These are phyloP conservation scores for Nyctanthes arbortristis DNA, from an alignment of 257 asterid species.

Conservation along the genomic window DNA sequence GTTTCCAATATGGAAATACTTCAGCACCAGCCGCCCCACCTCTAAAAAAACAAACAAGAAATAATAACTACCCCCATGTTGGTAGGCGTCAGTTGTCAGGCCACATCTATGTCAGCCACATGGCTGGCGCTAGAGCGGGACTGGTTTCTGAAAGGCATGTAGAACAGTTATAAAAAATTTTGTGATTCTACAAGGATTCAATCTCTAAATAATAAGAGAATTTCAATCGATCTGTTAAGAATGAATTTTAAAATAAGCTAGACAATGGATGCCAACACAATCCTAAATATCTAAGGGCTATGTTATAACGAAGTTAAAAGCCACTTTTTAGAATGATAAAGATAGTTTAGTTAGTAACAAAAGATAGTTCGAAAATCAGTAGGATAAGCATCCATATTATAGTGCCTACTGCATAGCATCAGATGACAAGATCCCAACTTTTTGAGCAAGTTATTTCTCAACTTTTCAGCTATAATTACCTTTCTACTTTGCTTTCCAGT, in stretches of 20 bases:
- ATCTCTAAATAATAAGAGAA: neutral
- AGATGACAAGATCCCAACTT: neutral
- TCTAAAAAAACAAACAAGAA: too few relatives aligned
- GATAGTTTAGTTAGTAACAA: neutral
- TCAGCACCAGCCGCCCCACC: too few relatives aligned
- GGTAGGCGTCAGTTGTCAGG: too few relatives aligned
- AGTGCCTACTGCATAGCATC: neutral
- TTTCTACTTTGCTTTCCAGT: constrained; percentile 79
- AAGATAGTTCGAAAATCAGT: too few relatives aligned
- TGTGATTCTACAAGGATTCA: neutral
- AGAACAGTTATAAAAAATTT: neutral
- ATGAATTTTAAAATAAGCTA: too few relatives aligned
- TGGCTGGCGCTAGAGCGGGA: too few relatives aligned
- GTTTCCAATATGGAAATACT: too few relatives aligned
- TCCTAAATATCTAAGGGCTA: neutral
- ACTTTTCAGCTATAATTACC: constrained; percentile 37
- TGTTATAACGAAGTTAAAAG: neutral
- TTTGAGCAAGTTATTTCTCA: neutral
- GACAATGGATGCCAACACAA: neutral
- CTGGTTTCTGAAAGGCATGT: neutral
- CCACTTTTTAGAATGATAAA: too few relatives aligned
- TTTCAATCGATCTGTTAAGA: neutral
- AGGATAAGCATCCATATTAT: too few relatives aligned
- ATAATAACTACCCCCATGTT: too few relatives aligned
- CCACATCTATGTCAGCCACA: too few relatives aligned